These are phyloP conservation scores for Hyaloperonospora brassicae DNA, from an alignment of 352 stramenopile species.

Conservation along the genomic window DNA sequence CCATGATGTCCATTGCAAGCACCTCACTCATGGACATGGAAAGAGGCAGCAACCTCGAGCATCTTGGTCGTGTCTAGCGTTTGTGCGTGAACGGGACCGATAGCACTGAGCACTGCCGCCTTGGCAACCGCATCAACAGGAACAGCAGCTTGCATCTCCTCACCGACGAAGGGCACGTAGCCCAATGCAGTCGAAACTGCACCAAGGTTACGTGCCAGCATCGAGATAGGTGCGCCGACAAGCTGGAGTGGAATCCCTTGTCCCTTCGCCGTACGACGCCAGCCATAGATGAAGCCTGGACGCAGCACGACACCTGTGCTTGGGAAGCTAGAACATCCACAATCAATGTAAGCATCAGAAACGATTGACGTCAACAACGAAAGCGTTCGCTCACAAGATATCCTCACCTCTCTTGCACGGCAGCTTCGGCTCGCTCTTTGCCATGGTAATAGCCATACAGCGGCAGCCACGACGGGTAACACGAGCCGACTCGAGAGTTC, in stretches of 20 bases:
- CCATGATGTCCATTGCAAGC: no score
- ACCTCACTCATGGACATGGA: constrained; percentile 58
- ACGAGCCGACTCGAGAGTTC: constrained; percentile 84
- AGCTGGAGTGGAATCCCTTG: constrained; percentile 67
- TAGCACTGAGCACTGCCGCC: constrained; percentile 74
- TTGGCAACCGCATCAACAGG: constrained; percentile 66
- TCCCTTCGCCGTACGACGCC: constrained; percentile 53
- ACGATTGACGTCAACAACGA: background rate
- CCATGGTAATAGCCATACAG: constrained; percentile 88
- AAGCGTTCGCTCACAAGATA: background rate
- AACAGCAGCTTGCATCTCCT: constrained; percentile 58
- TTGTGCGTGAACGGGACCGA: constrained; percentile 47
- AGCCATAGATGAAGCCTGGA: constrained; percentile 88
- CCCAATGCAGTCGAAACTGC: constrained; percentile 46
- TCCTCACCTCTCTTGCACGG: constrained; percentile 49
- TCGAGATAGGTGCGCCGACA: constrained; percentile 56
- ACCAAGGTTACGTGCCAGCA: constrained; percentile 51
- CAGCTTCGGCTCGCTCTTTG: constrained; percentile 79
- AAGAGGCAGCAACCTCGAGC: constrained; percentile 64
- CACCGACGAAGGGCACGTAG: constrained; percentile 56
- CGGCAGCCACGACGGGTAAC: constrained; percentile 59
- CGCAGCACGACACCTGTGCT: constrained; percentile 70
- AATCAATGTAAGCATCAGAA: background rate
- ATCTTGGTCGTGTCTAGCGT: constrained; percentile 68
- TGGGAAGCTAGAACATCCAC: constrained; percentile 42